Evolutionary conservation across 2,329 filamentous ascomycete species (phyloP).

Genomic region (Penicillium polonicum): DNA sequence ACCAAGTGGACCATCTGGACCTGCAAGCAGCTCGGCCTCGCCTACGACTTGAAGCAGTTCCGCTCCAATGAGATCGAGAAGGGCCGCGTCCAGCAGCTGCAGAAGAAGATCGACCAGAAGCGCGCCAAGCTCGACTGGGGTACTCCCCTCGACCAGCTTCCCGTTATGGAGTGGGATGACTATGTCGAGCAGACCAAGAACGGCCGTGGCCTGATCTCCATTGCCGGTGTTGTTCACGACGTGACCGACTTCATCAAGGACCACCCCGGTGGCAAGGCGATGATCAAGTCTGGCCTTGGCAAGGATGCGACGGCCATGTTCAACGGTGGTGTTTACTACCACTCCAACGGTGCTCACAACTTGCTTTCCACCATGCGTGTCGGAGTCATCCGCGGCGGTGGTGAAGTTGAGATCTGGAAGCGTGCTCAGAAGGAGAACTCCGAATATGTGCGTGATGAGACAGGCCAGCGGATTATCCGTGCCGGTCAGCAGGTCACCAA

Average conservation of each 20-base stretch:
- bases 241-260: conserved; percentile 81
- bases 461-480: conserved; percentile 78
- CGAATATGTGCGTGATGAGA: conserved; percentile 74
- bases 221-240: conserved; percentile 85
- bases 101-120: conserved; percentile 92
- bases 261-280: conserved; percentile 84
- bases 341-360: conserved; percentile 89
- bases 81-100: conserved; percentile 80
- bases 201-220: conserved; percentile 71
- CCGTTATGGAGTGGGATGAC: conserved; percentile 83
- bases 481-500: conserved; percentile 85
- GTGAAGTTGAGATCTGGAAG: conserved; percentile 93
- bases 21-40: conserved; percentile 81
- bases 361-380: conserved; percentile 83
- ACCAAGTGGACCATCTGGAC: conserved; percentile 86
- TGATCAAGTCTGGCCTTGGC: conserved; percentile 77
- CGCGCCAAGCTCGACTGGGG: conserved; percentile 82
- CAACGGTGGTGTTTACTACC: conserved; percentile 86
- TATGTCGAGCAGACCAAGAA: conserved; percentile 76
- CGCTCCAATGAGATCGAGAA: conserved; percentile 90
- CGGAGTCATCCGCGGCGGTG: conserved; percentile 80
- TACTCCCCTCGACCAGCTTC: conserved; percentile 77
- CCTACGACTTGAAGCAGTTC: conserved; percentile 88
- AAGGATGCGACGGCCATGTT: conserved; percentile 90
- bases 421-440: conserved; percentile 76